Conservation (phyloP, 169 alveolate species). For the Plasmodium falciparum region DNA sequence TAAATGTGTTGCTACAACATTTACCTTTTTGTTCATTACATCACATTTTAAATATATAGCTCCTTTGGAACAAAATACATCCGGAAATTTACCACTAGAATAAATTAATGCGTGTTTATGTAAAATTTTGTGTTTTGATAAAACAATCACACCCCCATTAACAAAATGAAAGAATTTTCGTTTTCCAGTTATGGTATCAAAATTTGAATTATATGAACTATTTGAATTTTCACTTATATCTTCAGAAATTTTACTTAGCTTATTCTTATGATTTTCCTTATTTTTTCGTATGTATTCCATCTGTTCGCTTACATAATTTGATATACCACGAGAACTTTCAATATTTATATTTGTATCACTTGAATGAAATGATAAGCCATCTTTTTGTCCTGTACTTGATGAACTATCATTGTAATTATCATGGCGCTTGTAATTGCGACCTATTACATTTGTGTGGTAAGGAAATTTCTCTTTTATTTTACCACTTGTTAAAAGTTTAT, state of each 20-base stretch:
- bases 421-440: background rate
- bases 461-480: conserved; percentile 49
- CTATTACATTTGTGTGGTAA: conserved; percentile 75
- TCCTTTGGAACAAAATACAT: conserved; percentile 84
- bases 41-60: conserved; percentile 84
- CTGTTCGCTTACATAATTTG: background rate
- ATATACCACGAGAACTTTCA: background rate
- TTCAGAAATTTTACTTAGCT: background rate
- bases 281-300: background rate
- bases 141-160: conserved; percentile 81
- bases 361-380: conserved; percentile 3
- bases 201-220: conserved; percentile 15
- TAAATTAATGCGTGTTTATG: conserved; percentile 81
- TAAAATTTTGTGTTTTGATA: conserved; percentile 79
- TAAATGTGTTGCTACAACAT: conserved; percentile 89
- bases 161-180: conserved; percentile 73
- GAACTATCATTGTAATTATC: background rate
- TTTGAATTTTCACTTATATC: background rate
- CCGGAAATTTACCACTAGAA: conserved; percentile 77
- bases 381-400: background rate
- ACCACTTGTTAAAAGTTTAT: conserved; percentile 37
- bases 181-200: conserved; percentile 79
- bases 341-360: conserved; percentile 17
- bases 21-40: conserved; percentile 78
- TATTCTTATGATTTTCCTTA: background rate